Evolutionary conservation across 2,329 filamentous ascomycete genomes (phyloP), one percentile per base, ranked within the genome.

Genomic region (Pyricularia sp.): DNA sequence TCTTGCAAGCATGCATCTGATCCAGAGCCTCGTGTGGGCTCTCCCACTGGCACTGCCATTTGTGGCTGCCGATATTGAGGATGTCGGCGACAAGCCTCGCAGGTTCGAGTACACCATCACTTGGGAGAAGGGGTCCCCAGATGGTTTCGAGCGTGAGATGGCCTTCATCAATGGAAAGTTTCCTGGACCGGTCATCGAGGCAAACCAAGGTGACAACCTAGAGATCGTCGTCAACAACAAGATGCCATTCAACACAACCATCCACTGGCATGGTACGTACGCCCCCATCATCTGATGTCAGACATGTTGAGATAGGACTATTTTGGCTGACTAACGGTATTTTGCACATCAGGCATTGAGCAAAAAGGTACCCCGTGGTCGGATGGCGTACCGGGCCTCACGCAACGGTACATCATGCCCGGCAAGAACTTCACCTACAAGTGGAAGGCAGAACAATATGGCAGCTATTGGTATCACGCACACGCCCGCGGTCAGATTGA

Each of bases 401-500:
- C 83, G 0, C 86, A 89, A 72, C 77, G 77, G 3, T 77, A 82
- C 3, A 87, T 89, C 68, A 72, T 76, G 14, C 81, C 85, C 0
- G 82, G 82, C 1, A 72, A 74, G 3, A 79, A 75, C 31, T 89
- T 84, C 72, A 78, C 79, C 0, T 86, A 89, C 73, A 78, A 77
- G 36, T 90, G 84, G 79, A 81, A 77, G n/a, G 86, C 86, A 0
- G 80, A 79, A 0, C 82, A 86, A 68, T 83, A 85, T 72, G 88
- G 88, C 3, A 83, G 82, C 61, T 87, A 86, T 76, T 88, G 84
- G 80, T 90, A 89, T 71, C 87, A 89, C 76, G 82, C 85, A 0
- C 87, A 90, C 72, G 79, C 80, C 28, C 77, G 79, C 1, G 81
- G 81, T 1, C 86, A 88, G 70, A 79, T 89, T 17, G 83, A 87